phyloP scores from a whole-genome alignment of 495 filamentous ascomycete genomes.

The Geoglossum glabrum region DNA sequence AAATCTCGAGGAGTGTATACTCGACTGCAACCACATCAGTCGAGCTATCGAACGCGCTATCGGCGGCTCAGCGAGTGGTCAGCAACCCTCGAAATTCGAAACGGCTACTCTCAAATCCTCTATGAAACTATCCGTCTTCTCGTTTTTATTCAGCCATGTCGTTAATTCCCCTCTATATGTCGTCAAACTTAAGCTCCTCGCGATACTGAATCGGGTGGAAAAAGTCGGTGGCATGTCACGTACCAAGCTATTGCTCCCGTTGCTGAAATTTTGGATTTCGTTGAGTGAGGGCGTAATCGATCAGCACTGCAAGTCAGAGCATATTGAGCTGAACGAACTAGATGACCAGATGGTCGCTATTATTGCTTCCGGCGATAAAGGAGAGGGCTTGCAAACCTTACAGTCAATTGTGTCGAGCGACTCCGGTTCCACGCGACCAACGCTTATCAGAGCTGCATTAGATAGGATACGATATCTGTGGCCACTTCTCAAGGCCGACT shows the following conservation, averaged over 20 bases:
- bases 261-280: slow-evolving; percentile 43
- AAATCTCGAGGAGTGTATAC: slow-evolving; percentile 58
- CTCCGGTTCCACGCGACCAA: slow-evolving; percentile 15
- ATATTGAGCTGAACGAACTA: slow-evolving; percentile 34
- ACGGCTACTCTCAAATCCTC: slow-evolving; percentile 36
- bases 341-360: slow-evolving; percentile 39
- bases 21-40: slow-evolving; percentile 46
- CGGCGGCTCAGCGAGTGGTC: slow-evolving; percentile 22
- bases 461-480: slow-evolving; percentile 46
- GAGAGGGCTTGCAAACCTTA: slow-evolving; percentile 41
- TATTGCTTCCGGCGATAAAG: slow-evolving; percentile 41
- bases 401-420: slow-evolving; percentile 17
- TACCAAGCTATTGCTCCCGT: slow-evolving; percentile 46
- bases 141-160: slow-evolving; percentile 57
- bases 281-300: slow-evolving; percentile 25
- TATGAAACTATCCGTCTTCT: slow-evolving; percentile 40
- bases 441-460: slow-evolving; percentile 40
- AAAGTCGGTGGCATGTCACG: slow-evolving; percentile 46
- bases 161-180: slow-evolving; percentile 41
- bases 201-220: slow-evolving; percentile 45
- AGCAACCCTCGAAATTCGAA: slow-evolving; percentile 24
- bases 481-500: slow-evolving; percentile 44
- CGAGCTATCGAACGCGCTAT: slow-evolving; percentile 36
- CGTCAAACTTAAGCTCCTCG: slow-evolving; percentile 48
- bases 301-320: slow-evolving; percentile 31